These are phyloP conservation scores for Caryopteris hybrid DNA, from an alignment of 305 asterid genomes.

Conservation along the genomic window DNA sequence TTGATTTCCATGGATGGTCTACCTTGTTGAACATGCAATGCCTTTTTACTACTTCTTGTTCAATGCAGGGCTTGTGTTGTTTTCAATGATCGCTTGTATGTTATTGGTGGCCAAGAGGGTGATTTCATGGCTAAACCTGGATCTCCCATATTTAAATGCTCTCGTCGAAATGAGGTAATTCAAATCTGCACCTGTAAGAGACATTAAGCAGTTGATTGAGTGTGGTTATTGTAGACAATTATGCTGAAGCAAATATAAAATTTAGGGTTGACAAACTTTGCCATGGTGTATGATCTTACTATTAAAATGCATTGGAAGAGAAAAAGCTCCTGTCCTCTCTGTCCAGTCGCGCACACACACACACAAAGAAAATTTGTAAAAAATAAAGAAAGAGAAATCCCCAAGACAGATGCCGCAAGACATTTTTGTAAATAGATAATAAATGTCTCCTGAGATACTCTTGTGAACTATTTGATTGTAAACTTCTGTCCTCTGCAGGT, in stretches of 20 bases:
- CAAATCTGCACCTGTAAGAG: not conserved
- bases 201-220: slow-evolving; percentile 10
- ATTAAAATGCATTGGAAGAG: not conserved
- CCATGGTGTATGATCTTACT: not conserved
- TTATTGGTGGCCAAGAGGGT: slow-evolving; percentile 98
- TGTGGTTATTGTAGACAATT: not conserved
- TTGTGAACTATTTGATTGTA: slow-evolving; percentile 19
- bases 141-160: slow-evolving; percentile 96
- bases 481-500: slow-evolving; percentile 45
- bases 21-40: not conserved
- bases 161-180: slow-evolving; percentile 89
- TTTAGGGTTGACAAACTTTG: not conserved
- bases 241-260: slow-evolving; percentile 2
- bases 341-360: not conserved
- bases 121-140: slow-evolving; percentile 99
- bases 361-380: no score
- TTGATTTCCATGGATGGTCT: not conserved
- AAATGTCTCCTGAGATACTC: not conserved
- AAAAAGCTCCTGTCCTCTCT: not conserved
- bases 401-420: not conserved
- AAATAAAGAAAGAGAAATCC: not conserved
- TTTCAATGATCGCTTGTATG: slow-evolving; percentile 65
- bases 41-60: not conserved
- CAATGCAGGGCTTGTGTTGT: slow-evolving; percentile 85
- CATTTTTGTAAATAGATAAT: not conserved